phyloP scores from a whole-genome alignment of 1,284 basidiomycete species.

The Stereum hirsutum region DNA sequence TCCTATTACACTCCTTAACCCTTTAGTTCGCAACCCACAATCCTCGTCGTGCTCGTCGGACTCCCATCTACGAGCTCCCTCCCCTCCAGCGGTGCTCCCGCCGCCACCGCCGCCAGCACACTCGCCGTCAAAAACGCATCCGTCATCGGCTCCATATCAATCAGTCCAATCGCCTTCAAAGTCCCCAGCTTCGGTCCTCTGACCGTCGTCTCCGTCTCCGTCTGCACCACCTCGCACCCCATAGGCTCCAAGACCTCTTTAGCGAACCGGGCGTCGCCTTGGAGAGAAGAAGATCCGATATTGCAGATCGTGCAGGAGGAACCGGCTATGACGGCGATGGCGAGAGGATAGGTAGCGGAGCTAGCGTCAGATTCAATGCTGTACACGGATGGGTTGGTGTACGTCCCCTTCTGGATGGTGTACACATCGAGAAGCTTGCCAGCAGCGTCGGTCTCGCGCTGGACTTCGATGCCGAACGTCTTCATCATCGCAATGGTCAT shows the following conservation, averaged over 20 bases:
- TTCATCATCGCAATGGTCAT: conserved; percentile 99
- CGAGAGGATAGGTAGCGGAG: conserved; percentile 94
- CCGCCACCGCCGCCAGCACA: conserved; percentile 84
- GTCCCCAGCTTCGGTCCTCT: conserved; percentile 78
- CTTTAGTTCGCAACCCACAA: conserved; percentile 97
- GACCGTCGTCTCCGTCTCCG: conserved; percentile 85
- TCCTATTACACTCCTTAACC: conserved; percentile 98
- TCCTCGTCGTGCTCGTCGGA: conserved; percentile 54
- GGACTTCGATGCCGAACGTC: conserved; percentile 83
- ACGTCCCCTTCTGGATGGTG: conserved; percentile 77
- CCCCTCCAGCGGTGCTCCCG: conserved; percentile 32
- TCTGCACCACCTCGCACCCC: conserved; percentile 91
- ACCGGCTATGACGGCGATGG: conserved; percentile 94
- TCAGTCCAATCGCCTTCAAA: conserved; percentile 76
- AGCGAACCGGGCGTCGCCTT: conserved; percentile 95
- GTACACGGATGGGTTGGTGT: conserved; percentile 76
- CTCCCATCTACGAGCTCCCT: conserved; percentile 24
- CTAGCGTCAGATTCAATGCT: conserved; percentile 95
- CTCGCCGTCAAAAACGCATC: conserved; percentile 97
- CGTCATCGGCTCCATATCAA: conserved; percentile 99
- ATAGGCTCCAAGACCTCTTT: conserved; percentile 89
- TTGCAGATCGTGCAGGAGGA: conserved; percentile 89
- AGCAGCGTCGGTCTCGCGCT: conserved; percentile 56
- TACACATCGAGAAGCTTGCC: conserved; percentile 76
- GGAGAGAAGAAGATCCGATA: conserved; percentile 86